Base-by-base conservation (phyloP, 2,329 filamentous ascomycete genomes). In the Xylariaceae sp. region DNA sequence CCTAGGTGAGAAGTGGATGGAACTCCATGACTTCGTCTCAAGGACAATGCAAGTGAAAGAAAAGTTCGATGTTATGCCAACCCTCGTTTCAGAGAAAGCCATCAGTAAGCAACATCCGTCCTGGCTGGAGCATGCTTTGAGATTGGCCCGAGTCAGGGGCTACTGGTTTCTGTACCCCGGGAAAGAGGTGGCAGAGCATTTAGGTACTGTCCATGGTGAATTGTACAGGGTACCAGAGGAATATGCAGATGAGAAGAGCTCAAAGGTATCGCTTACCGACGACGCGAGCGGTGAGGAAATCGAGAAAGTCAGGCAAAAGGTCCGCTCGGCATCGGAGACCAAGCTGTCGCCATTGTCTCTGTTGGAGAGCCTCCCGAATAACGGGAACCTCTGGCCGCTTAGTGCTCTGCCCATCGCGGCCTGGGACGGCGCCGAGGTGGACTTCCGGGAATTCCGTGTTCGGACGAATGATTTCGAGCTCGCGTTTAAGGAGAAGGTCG, bases 1-100 rank as follows among this genome's bases (percentile, higher is more conserved):
- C 70, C 87, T 95, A 53, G 92, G 93, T 39, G 85, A 92, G 44
- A 92, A 89, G 69, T 99, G 95, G 95, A 77, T 84, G 11, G 91
- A 96, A 65, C 82, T 96, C 8, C 92, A 97, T 70, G 83, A 86
- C 9, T 95, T 96, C 65, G 82, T 96, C 2, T 84, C 89, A 9
- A 81, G 83, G 44, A 79, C 87, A 6, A 76, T 93, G 14, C 75
- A 79, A 28, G 70, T 70, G 16, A 76, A 79, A 37, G 73, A 74
- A 31, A 63, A 65, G 7, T 67, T 66, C n/a, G 65, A 74, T 6
- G 65, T 72, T 1, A 67, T 73, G 2, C 75, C 79, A 1, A 64
- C 74, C 1, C 69, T 82, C 6, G 63, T 83, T 16, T 73, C 76
- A 5, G 68, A 78, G 21, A 91, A 90, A 54, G 19, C 61, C n/a